Base-by-base conservation (phyloP, 345 rosid genomes). In the Populus tremula region DNA sequence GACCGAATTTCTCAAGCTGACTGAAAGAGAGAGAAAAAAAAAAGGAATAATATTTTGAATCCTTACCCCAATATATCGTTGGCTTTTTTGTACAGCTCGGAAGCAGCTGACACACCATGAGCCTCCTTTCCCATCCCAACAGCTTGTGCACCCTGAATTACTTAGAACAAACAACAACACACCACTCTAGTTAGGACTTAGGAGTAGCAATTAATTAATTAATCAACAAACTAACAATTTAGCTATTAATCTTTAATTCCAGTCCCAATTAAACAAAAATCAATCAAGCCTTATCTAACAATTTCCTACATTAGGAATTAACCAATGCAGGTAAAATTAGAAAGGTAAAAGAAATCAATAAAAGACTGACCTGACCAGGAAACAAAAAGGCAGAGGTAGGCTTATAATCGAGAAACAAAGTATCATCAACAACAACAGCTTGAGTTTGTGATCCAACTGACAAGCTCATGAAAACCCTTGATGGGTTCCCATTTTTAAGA, bases 101-200 rank as follows among this genome's bases (percentile, higher is more conserved):
- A 91, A 50, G 98, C 99, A 72, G 92, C 87, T 11, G 89, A 88
- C 72, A 92, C 89, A 70, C 81, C 83, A 77, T 91, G 97, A 56
- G 97, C 91, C 43, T 94, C 99, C 85, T 91, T 89, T 23, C 99
- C 99, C 99, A 96, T 96, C 54, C 99, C 99, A 66, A 92, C 83
- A 6, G 95, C 90, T 89, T 96, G 97, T 77, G 98, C 98, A 76
- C 99, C 99, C 99, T 96, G 74, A 74, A 78, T 17, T 20, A 7
- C 23, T 53, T 53, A 6, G 20, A 53, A 2, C 9, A 53, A 53
- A 53, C n/a, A 53, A 20, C 59, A 53, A 6, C 59, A 53, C 59
- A 14, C 17, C 23, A 17, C 59, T 20, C 21, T 17, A 53, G 20
- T 53, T 20, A 53, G 59, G n/a, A 53, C 56, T 9, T 10, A 41